These are phyloP conservation scores for Cutaneotrichosporon arboriforme DNA, from an alignment of 1,284 basidiomycete genomes.

Conservation along the genomic window DNA sequence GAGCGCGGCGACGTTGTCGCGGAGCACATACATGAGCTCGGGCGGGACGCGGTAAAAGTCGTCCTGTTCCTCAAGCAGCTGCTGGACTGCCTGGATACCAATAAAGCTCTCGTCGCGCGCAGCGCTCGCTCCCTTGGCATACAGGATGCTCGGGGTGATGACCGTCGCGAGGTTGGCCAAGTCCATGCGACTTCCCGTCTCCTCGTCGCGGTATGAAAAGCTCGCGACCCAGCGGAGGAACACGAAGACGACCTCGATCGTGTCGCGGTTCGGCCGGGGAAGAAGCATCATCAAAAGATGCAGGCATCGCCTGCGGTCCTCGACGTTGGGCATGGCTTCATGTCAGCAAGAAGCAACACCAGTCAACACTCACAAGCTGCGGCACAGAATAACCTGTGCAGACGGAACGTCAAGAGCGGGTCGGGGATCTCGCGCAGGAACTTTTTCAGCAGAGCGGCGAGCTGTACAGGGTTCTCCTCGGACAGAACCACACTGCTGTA, in stretches of 20 bases:
- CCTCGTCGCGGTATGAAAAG: conserved; percentile 97
- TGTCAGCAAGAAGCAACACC: background rate
- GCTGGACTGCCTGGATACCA: conserved; percentile 76
- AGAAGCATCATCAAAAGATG: conserved; percentile 82
- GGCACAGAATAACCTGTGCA: conserved; percentile 82
- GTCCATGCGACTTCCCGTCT: conserved; percentile 99
- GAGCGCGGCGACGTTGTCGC: conserved; percentile 68
- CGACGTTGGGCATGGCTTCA: conserved; percentile 66
- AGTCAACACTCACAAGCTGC: conserved; percentile 65
- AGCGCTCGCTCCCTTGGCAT: conserved; percentile 76
- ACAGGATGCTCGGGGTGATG: conserved; percentile 91
- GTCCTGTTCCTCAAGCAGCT: conserved; percentile 87
- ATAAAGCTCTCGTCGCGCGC: conserved; percentile 90
- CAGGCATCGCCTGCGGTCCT: conserved; percentile 74
- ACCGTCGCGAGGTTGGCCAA: conserved; percentile 94
- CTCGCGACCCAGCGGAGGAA: conserved; percentile 99
- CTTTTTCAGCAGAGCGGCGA: conserved; percentile 94
- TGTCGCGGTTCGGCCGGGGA: conserved; percentile 91
- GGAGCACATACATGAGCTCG: conserved; percentile 73
- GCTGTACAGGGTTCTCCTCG: conserved; percentile 93
- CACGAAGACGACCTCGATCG: conserved; percentile 94
- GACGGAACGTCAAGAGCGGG: conserved; percentile 88
- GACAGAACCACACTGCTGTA: conserved; percentile 81
- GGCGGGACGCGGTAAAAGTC: conserved; percentile 83
- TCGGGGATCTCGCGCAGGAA: conserved; percentile 96